Conservation (phyloP, 331 rosid species). For the Pyracantha coccinea region DNA sequence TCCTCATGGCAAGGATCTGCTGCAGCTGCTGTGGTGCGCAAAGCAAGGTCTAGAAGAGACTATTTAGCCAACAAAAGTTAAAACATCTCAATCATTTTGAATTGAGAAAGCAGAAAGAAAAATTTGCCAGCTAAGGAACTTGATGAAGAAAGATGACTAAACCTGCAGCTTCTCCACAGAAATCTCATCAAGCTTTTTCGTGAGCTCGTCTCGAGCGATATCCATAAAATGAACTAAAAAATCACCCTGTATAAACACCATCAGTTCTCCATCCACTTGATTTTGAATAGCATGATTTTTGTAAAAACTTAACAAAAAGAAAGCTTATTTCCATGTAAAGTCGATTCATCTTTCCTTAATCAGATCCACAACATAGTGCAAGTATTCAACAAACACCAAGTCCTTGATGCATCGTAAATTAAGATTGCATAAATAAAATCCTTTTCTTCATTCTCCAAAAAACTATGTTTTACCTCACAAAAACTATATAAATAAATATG, state of each 20-base stretch:
- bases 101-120: neutral
- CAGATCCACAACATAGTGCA: neutral
- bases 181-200: constrained; percentile 87
- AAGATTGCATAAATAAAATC: neutral
- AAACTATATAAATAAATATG: neutral
- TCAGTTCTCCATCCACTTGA: neutral
- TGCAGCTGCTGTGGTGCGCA: constrained; percentile 92
- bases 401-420: neutral
- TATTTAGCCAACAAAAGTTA: constrained; percentile 19
- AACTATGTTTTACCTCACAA: neutral
- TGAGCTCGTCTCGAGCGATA: constrained; percentile 85
- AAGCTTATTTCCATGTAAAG: neutral
- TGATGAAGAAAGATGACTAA: constrained; percentile 19
- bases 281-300: constrained; percentile 6
- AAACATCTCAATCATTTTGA: neutral
- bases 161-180: constrained; percentile 99
- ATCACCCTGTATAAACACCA: constrained; percentile 61
- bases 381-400: neutral
- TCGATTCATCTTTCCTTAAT: neutral
- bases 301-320: neutral
- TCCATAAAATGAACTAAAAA: constrained; percentile 99
- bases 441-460: neutral
- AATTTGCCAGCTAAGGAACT: neutral
- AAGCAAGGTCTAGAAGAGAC: constrained; percentile 95
- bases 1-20: constrained; percentile 96